These are phyloP conservation scores for Pachysandra terminalis DNA, from an alignment of 164 flowering plant genomes.

Conservation along the genomic window DNA sequence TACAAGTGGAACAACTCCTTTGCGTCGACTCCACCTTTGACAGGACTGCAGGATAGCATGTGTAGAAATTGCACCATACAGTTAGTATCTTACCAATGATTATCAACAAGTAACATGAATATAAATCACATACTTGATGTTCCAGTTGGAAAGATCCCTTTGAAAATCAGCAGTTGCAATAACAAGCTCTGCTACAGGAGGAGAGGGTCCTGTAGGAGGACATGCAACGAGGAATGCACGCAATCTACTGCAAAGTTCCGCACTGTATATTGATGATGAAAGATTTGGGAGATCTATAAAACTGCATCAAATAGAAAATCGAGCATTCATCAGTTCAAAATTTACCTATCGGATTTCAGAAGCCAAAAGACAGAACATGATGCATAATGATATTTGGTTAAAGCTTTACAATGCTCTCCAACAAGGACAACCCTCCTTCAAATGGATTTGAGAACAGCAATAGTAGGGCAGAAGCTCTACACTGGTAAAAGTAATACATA, in stretches of 20 bases:
- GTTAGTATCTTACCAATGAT: neutral
- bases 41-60: constrained; percentile 41
- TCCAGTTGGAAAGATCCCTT: constrained; percentile 78
- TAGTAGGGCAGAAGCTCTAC: no score
- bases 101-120: neutral
- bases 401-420: no score
- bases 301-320: constrained; percentile 41
- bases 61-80: neutral
- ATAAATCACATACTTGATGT: constrained; percentile 48
- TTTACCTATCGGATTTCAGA: neutral
- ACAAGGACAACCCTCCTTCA: no score
- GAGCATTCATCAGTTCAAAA: neutral
- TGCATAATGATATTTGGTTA: no score
- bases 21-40: constrained; percentile 94
- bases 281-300: constrained; percentile 86
- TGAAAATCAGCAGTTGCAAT: constrained; percentile 85
- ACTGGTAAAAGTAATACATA: no score
- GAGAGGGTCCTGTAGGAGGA: constrained; percentile 85
- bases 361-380: no score
- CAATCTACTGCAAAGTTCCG: constrained; percentile 74
- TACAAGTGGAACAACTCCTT: constrained; percentile 87
- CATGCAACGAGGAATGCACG: constrained; percentile 85
- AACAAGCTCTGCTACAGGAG: constrained; percentile 81
- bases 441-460: no score
- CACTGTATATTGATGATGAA: constrained; percentile 82